Percentiles rank a stretch among this genome's conserved stretches.
These are phyloP conservation scores for Scenedesmus sp. DNA, from an alignment of 163 green algal genomes.

Conservation along the genomic window DNA sequence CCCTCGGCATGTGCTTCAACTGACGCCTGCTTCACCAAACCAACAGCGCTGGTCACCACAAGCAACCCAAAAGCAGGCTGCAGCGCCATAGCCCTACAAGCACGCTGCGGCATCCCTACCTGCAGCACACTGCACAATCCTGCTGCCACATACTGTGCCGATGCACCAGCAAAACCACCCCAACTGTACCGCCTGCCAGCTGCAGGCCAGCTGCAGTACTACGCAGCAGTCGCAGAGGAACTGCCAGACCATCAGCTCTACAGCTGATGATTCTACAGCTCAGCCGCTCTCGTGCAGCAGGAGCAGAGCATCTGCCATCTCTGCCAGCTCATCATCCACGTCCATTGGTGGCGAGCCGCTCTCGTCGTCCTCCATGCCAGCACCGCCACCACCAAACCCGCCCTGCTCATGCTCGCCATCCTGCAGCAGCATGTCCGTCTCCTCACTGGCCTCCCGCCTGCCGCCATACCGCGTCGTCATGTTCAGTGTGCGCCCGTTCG, in stretches of 20 bases:
- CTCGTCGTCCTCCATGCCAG: neutral
- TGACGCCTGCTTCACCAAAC: neutral
- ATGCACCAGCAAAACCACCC: neutral
- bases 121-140: neutral
- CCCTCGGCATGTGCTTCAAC: neutral
- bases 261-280: neutral
- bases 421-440: conserved; percentile 13
- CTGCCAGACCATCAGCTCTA: neutral
- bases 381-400: neutral
- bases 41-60: neutral
- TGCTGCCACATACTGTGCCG: neutral
- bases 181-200: neutral
- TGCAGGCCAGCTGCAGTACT: neutral
- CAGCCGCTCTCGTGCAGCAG: conserved; percentile 73
- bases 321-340: conserved; percentile 73
- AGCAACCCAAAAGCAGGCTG: neutral
- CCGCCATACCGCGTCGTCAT: conserved; percentile 16
- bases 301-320: conserved; percentile 76
- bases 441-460: conserved; percentile 49
- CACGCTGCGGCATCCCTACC: neutral
- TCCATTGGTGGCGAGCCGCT: conserved; percentile 51
- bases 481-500: conserved; percentile 32
- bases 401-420: neutral
- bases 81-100: neutral
- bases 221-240: neutral